Conservation (phyloP, 1,284 basidiomycete species). For the Anthracocystis panici-leucophaei region DNA sequence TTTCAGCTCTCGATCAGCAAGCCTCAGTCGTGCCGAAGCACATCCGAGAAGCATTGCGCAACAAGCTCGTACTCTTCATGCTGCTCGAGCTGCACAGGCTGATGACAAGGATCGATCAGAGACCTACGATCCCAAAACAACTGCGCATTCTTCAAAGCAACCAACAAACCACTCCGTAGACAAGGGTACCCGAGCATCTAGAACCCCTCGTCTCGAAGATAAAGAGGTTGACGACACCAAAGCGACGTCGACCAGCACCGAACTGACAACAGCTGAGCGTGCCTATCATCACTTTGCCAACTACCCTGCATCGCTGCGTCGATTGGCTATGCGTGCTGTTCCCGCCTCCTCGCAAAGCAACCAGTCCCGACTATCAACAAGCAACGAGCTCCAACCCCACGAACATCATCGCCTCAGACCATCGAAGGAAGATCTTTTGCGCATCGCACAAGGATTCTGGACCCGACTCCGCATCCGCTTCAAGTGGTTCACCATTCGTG, state of each 20-base stretch:
- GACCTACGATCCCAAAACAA: not conserved
- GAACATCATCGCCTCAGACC: conserved; percentile 45
- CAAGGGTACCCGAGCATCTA: not conserved
- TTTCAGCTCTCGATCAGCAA: not conserved
- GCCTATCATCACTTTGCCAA: conserved; percentile 59
- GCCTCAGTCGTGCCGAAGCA: no score
- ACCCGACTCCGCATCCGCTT: conserved; percentile 90
- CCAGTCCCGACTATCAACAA: conserved; percentile 6
- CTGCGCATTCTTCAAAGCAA: not conserved
- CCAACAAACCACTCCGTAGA: not conserved
- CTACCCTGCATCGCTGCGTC: conserved; percentile 61
- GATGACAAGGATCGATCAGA: conserved; percentile 1
- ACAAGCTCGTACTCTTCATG: conserved; percentile 29
- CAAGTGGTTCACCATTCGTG: conserved; percentile 96
- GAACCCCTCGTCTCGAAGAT: not conserved
- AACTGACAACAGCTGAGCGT: conserved; percentile 36
- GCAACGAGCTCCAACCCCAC: conserved; percentile 19
- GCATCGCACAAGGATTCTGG: conserved; percentile 88
- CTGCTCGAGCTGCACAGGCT: not conserved
- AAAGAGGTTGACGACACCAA: not conserved
- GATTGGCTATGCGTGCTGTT: conserved; percentile 60
- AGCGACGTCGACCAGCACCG: conserved; percentile 14
- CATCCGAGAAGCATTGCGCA: not conserved
- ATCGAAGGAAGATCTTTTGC: conserved; percentile 78
- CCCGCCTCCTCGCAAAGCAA: conserved; percentile 23